Percentiles rank a stretch among this genome's conserved stretches.
These are phyloP conservation scores for Plantago major DNA, from an alignment of 257 asterid genomes.

Conservation along the genomic window DNA sequence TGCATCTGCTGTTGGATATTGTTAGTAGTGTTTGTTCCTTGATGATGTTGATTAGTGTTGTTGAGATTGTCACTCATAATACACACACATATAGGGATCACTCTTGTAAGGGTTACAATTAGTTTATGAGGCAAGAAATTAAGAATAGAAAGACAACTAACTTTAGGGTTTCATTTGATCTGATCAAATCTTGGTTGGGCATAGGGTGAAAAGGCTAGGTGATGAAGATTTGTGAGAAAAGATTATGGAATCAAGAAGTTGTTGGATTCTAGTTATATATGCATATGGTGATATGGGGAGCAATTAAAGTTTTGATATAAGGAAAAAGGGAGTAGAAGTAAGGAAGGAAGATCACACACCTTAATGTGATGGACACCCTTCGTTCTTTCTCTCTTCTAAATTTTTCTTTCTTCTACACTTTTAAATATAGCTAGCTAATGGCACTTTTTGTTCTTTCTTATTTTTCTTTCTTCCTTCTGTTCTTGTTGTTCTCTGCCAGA, in stretches of 20 bases:
- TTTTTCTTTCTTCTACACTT: not conserved
- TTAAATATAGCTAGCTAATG: not conserved
- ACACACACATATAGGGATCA: too few relatives aligned
- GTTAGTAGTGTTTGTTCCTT: constrained; percentile 24
- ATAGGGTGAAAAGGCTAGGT: not conserved
- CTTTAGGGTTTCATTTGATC: too few relatives aligned
- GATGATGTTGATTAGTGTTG: constrained; percentile 38
- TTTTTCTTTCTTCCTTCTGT: not conserved
- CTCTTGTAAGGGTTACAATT: too few relatives aligned
- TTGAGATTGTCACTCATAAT: constrained; percentile 32
- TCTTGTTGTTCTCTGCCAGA: constrained; percentile 10
- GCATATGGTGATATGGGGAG: constrained; percentile 6
- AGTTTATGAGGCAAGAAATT: too few relatives aligned
- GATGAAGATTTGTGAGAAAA: not conserved
- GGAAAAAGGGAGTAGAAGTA: constrained; percentile 13
- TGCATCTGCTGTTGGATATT: constrained; percentile 29
- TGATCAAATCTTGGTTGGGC: too few relatives aligned
- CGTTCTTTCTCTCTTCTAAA: constrained; percentile 9
- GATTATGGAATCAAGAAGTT: constrained; percentile 26
- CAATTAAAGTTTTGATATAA: constrained; percentile 3
- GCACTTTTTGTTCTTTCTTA: constrained; percentile 7
- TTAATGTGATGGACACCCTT: constrained; percentile 12
- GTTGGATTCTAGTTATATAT: constrained; percentile 29
- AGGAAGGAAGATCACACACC: constrained; percentile 33
- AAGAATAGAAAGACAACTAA: too few relatives aligned